These are phyloP conservation scores for Saccharomyces pastorianus DNA, from an alignment of 1,139 yeast species.

Conservation along the genomic window DNA sequence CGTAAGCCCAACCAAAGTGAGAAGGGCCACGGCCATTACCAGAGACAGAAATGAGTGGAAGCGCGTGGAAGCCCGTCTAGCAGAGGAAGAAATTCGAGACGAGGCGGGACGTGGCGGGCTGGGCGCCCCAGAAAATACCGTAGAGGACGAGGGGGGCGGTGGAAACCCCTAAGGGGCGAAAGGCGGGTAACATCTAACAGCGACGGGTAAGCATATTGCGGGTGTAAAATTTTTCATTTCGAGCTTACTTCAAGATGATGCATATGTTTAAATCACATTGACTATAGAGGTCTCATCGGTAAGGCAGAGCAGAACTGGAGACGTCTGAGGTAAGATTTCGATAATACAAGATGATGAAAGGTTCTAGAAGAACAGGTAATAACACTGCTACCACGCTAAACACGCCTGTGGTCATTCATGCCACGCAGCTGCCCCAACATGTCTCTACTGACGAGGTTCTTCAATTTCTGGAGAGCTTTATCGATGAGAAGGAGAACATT, in stretches of 20 bases:
- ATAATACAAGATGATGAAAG: slow-evolving; percentile 21
- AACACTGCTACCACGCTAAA: slow-evolving; percentile 39
- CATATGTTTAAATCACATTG: not conserved
- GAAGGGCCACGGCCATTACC: not conserved
- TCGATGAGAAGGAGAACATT: slow-evolving; percentile 29
- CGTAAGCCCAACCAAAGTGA: not conserved
- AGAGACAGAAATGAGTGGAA: slow-evolving; percentile 1
- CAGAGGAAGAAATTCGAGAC: not conserved
- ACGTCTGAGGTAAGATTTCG: not conserved
- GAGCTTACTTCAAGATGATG: slow-evolving; percentile 2
- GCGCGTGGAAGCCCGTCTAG: not conserved
- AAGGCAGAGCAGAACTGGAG: not conserved
- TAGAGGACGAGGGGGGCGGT: not conserved
- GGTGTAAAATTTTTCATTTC: not conserved
- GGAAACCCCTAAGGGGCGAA: not conserved
- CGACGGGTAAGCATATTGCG: not conserved
- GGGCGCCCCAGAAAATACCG: not conserved
- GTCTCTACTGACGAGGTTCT: slow-evolving; percentile 39
- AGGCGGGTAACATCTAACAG: not conserved
- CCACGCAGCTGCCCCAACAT: slow-evolving; percentile 26
- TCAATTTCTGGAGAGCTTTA: slow-evolving; percentile 38
- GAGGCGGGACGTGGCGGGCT: not conserved
- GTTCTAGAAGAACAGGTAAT: slow-evolving; percentile 35
- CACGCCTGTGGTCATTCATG: slow-evolving; percentile 41
- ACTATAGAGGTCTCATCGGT: not conserved